Evolutionary conservation across 1,284 basidiomycete genomes (phyloP).

Genomic region (Puccinia polysora): DNA sequence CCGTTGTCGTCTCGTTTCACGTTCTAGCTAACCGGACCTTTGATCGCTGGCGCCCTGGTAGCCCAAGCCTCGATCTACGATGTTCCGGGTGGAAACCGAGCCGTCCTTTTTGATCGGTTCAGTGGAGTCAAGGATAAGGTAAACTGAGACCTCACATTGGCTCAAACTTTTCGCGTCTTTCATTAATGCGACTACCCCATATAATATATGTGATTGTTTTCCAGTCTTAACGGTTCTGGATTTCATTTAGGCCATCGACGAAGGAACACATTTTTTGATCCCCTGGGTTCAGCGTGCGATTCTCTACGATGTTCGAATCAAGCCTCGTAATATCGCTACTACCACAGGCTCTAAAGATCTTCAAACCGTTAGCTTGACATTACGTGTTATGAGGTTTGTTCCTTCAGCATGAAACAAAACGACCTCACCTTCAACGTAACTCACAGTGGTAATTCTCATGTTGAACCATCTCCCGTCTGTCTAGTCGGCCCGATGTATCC

Average conservation of each 20-base stretch:
- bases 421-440: too few relatives aligned
- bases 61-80: conserved; percentile 54
- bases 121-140: conserved; percentile 79
- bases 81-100: conserved; percentile 60
- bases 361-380: conserved; percentile 95
- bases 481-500: conserved; percentile 70
- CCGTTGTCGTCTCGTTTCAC: background rate
- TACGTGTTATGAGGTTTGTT: conserved; percentile 75
- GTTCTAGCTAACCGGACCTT: conserved; percentile 49
- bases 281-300: conserved; percentile 95
- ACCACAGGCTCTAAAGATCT: conserved; percentile 91
- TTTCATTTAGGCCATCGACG: conserved; percentile 65
- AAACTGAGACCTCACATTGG: conserved; percentile 47
- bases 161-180: background rate
- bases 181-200: background rate
- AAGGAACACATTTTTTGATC: conserved; percentile 96
- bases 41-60: conserved; percentile 52
- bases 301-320: conserved; percentile 94
- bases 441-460: background rate
- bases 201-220: background rate
- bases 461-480: too few relatives aligned
- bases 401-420: too few relatives aligned
- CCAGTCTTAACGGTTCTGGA: conserved; percentile 5
- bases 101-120: conserved; percentile 98
- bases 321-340: conserved; percentile 94